Percentiles rank a stretch among this genome's conserved stretches.
Conservation (phyloP, 345 rosid genomes). For the Eucalyptus leucophloia region DNA sequence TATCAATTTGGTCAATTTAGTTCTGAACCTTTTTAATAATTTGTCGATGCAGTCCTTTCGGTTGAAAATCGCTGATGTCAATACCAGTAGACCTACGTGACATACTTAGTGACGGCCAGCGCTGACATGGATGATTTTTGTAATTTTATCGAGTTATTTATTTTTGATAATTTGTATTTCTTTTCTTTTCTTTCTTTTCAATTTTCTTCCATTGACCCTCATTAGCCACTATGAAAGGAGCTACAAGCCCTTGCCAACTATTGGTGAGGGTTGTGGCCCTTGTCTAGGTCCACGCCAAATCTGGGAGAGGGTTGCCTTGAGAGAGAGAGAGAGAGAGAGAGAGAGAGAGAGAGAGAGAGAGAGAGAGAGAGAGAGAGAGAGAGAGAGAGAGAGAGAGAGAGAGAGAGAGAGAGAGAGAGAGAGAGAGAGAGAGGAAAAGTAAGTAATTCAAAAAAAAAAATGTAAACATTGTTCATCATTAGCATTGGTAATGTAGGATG, state of each 20-base stretch:
- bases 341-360: too few species aligned
- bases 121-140: accelerated
- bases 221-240: background rate
- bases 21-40: background rate
- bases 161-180: background rate
- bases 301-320: accelerated
- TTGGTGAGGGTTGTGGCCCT: background rate
- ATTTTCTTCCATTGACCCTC: background rate
- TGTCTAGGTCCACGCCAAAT: accelerated
- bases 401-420: too few species aligned
- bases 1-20: background rate
- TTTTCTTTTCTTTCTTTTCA: background rate
- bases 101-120: accelerated
- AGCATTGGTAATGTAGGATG: too few species aligned
- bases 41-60: background rate
- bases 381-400: too few species aligned
- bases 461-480: too few species aligned
- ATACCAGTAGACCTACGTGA: accelerated
- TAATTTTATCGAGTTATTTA: background rate
- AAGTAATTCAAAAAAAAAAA: background rate
- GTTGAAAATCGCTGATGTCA: accelerated
- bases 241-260: background rate
- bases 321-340: too few species aligned
- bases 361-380: accelerated
- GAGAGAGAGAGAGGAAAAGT: background rate